Evolutionary conservation across 2,329 filamentous ascomycete species (phyloP).

Genomic region (Calycina herbarum): DNA sequence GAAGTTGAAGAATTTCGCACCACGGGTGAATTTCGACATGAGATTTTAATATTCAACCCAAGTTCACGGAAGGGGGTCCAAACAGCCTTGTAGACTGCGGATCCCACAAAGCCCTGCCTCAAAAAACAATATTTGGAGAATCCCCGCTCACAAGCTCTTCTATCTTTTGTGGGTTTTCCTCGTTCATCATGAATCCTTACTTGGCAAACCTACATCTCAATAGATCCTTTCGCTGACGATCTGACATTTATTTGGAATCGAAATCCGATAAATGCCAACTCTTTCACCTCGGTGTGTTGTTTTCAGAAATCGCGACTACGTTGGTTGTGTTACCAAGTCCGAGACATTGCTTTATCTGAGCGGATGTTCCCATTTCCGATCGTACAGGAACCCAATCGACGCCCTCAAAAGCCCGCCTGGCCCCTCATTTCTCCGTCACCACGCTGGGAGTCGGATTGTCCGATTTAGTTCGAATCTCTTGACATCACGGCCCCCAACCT

Average conservation of each 20-base stretch:
- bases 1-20: not conserved
- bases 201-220: not conserved
- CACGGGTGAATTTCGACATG: too few relatives aligned
- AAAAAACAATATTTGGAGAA: conserved; percentile 4
- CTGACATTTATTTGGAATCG: not conserved
- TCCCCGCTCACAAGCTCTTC: not conserved
- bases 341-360: conserved; percentile 10
- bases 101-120: not conserved
- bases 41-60: not conserved
- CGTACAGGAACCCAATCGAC: conserved; percentile 7
- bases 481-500: not conserved
- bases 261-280: not conserved
- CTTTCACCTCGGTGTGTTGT: not conserved
- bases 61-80: not conserved
- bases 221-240: not conserved
- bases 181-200: not conserved
- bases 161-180: conserved; percentile 2
- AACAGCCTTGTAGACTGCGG: not conserved
- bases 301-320: not conserved
- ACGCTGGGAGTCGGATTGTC: not conserved
- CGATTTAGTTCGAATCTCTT: not conserved
- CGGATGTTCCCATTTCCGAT: conserved; percentile 8
- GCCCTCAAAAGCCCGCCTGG: not conserved
- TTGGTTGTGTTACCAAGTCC: not conserved
- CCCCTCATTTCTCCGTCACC: not conserved